Percentiles rank a stretch among this genome's conserved stretches.
phyloP scores from a whole-genome alignment of 2,329 filamentous ascomycete species.

The Elsinoe arachidis region DNA sequence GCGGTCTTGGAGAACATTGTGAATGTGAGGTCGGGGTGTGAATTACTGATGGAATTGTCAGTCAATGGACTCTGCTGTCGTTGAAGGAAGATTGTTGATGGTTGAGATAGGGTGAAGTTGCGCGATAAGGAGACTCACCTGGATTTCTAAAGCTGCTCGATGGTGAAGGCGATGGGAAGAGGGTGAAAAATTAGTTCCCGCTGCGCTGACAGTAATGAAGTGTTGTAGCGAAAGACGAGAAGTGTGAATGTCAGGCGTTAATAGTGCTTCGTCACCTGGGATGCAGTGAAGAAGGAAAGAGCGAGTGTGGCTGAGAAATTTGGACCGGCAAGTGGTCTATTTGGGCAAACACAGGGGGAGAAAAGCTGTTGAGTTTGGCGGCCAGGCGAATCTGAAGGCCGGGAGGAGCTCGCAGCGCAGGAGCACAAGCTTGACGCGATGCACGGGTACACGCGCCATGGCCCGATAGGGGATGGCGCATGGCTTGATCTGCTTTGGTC shows the following conservation, averaged over 20 bases:
- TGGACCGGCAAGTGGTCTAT: neutral
- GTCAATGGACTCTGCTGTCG: neutral
- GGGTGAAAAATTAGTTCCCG: constrained; percentile 6
- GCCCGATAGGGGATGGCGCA: neutral
- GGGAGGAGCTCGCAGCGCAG: neutral
- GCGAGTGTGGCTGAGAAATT: constrained; percentile 7
- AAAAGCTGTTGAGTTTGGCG: constrained; percentile 1
- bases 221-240: constrained; percentile 3
- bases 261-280: neutral
- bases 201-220: constrained; percentile 2
- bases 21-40: constrained; percentile 7
- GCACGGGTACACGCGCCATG: neutral
- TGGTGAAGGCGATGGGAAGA: constrained; percentile 4
- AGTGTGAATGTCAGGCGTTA: constrained; percentile 2
- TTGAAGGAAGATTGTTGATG: neutral
- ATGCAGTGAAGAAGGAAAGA: constrained; percentile 8
- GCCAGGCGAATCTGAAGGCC: constrained; percentile 4
- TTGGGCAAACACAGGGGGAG: constrained; percentile 5
- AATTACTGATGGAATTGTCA: constrained; percentile 8
- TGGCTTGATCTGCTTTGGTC: neutral
- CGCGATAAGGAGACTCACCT: constrained; percentile 10
- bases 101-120: neutral
- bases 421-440: constrained; percentile 1
- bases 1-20: constrained; percentile 49
- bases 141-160: constrained; percentile 12